Evolutionary conservation across 208 protist species (phyloP), one percentile per base, ranked within the genome.

Genomic region (Tritrichomonas foetus): DNA sequence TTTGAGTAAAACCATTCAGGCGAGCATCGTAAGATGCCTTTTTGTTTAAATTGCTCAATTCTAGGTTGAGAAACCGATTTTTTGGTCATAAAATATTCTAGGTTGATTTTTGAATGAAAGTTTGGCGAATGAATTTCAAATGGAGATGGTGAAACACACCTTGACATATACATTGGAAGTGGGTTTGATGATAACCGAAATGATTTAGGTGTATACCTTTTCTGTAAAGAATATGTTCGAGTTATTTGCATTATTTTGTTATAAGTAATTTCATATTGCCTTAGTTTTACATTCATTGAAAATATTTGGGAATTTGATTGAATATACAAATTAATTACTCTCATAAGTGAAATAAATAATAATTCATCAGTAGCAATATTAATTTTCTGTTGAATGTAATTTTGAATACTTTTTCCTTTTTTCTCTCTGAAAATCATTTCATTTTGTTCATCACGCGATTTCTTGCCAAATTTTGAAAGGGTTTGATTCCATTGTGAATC

Each of bases 351-450:
- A n/a, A 69, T 33, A 5, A 69, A 33, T 69, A 69, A 69, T 5
- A 69, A 69, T 33, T 69, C 22, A 33, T 69, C n/a, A 33, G 64
- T n/a, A 33, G 16, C 5, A 33, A n/a, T n/a, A 33, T 33, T 69
- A 69, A 69, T 33, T 69, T 69, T 69, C n/a, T 69, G 64, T 69
- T 69, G 64, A n/a, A n/a, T 30, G n/a, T 69, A 69, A 69, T 69
- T 16, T 69, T 33, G 11, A 33, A 69, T 33, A n/a, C 5, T n/a
- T 69, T 69, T 69, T 11, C 22, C n/a, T 69, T n/a, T 69, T 30
- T 69, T 69, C 5, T 69, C 64, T 69, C n/a, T 69, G 11, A 30
- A 69, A 30, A n/a, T 69, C 11, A n/a, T 33, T 33, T 11, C 25
- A 30, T 5, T 69, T 69, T 16, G 11, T 33, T 69, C 64, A 16